phyloP scores from a whole-genome alignment of 441 rosid genomes.

The Heliophila coronopifolia region DNA sequence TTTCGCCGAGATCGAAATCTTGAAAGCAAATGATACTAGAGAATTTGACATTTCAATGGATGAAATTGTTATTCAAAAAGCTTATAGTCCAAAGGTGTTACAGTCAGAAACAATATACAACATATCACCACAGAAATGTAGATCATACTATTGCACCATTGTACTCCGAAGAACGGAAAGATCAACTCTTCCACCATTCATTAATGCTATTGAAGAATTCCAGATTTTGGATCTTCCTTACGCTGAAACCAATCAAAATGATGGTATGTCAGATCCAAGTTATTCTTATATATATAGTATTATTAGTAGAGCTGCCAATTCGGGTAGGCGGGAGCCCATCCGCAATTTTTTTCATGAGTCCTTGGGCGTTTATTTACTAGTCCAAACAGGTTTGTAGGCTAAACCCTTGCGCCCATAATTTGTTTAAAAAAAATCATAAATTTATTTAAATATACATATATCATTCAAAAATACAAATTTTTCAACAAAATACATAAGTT shows the following conservation, averaged over 20 bases:
- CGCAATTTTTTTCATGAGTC: too few relatives aligned
- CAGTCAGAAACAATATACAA: conserved; percentile 1
- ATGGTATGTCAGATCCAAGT: background rate
- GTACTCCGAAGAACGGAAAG: conserved; percentile 3
- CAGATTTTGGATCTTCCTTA: conserved; percentile 19
- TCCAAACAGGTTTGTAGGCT: too few relatives aligned
- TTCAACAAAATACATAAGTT: too few relatives aligned
- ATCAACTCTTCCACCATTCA: conserved; percentile 24
- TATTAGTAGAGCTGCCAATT: too few relatives aligned
- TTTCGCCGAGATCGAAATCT: conserved; percentile 29
- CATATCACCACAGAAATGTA: conserved; percentile 1
- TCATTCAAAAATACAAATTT: too few relatives aligned
- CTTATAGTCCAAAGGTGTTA: conserved; percentile 10
- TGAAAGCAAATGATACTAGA: conserved; percentile 6
- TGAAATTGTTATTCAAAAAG: background rate
- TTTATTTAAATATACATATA: too few relatives aligned
- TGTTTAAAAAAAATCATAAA: too few relatives aligned
- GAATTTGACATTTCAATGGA: conserved; percentile 6
- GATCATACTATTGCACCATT: background rate
- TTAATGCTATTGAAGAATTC: conserved; percentile 32
- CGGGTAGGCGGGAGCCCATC: too few relatives aligned
- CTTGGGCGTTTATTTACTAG: too few relatives aligned
- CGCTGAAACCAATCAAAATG: conserved; percentile 11
- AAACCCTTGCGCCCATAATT: too few relatives aligned
- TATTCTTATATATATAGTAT: background rate